phyloP scores from a whole-genome alignment of 1,284 basidiomycete genomes.

The Stygiomarasmius scandens region DNA sequence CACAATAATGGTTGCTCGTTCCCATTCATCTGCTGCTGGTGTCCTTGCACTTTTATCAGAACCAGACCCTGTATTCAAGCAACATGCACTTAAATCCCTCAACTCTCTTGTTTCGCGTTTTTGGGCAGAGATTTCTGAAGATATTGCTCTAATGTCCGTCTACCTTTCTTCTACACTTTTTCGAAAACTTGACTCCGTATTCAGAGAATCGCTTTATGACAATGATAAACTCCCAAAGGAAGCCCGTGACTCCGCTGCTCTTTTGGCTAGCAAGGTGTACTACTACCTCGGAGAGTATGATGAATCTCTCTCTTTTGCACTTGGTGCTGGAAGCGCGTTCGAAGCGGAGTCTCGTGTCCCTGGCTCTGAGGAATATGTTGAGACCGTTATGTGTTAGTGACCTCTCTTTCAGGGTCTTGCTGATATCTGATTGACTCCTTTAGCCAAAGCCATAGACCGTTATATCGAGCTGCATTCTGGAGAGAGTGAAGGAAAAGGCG shows the following conservation, averaged over 20 bases:
- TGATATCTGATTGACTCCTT: slow-evolving; percentile 15
- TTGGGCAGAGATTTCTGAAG: slow-evolving; percentile 97
- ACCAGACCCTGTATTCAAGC: slow-evolving; percentile 84
- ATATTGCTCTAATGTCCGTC: slow-evolving; percentile 80
- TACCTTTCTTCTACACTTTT: slow-evolving; percentile 7
- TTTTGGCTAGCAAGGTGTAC: slow-evolving; percentile 94
- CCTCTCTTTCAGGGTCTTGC: slow-evolving; percentile 2
- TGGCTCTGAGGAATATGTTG: slow-evolving; percentile 84
- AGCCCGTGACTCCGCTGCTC: slow-evolving; percentile 79
- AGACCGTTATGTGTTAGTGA: slow-evolving; percentile 88
- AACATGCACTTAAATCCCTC: slow-evolving; percentile 86
- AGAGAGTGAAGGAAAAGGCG: slow-evolving; percentile 45
- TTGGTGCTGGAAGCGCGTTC: slow-evolving; percentile 87
- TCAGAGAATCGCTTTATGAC: slow-evolving; percentile 89
- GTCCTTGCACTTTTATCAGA: slow-evolving; percentile 88
- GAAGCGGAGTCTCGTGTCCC: slow-evolving; percentile 67
- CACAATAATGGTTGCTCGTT: slow-evolving; percentile 58
- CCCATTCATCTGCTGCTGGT: slow-evolving; percentile 83
- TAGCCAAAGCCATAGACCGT: slow-evolving; percentile 92
- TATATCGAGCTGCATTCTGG: slow-evolving; percentile 72
- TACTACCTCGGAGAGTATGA: slow-evolving; percentile 94
- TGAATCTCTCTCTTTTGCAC: slow-evolving; percentile 90
- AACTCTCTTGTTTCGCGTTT: slow-evolving; percentile 87
- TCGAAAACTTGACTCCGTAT: neutral
- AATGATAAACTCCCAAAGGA: slow-evolving; percentile 71